Percentiles rank a stretch among this genome's conserved stretches.
phyloP scores from a whole-genome alignment of 805 yeast genomes.

The Lipomyces yamadae region DNA sequence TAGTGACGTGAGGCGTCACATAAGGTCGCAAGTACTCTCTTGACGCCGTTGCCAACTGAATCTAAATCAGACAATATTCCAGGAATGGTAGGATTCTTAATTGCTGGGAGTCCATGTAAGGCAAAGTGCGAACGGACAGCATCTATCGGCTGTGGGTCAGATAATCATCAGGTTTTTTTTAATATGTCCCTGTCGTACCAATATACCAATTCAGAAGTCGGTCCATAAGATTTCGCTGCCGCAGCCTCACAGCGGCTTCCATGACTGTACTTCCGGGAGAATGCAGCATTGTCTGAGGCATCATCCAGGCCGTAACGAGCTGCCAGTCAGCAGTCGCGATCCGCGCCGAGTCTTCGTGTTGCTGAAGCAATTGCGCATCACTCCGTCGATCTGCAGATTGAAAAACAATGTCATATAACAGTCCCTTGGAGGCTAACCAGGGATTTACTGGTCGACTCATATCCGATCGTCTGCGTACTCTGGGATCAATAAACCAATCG shows the following conservation, averaged over 20 bases:
- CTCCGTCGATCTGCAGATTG: conserved; percentile 20
- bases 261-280: conserved; percentile 18
- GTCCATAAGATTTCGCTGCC: conserved; percentile 10
- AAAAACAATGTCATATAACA: conserved; percentile 28
- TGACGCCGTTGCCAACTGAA: neutral
- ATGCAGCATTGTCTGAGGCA: conserved; percentile 30
- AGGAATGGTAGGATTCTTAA: conserved; percentile 11
- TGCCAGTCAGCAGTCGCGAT: conserved; percentile 24
- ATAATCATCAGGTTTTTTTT: neutral
- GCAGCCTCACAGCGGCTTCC: conserved; percentile 12
- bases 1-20: conserved; percentile 31
- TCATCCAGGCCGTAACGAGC: conserved; percentile 29
- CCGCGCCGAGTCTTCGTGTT: conserved; percentile 9
- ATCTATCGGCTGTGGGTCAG: conserved; percentile 14
- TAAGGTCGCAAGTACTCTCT: conserved; percentile 18
- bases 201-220: conserved; percentile 34
- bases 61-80: neutral
- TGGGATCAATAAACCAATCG: conserved; percentile 1
- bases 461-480: neutral
- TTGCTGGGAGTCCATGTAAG: conserved; percentile 28
- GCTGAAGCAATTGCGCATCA: conserved; percentile 12
- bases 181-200: conserved; percentile 17
- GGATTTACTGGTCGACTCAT: conserved; percentile 4
- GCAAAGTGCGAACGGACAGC: conserved; percentile 33
- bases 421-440: conserved; percentile 9